A percentile compares a stretch with the other conserved stretches of the same genome.
Conservation (phyloP, 2,329 filamentous ascomycete genomes). For the Plectosphaerella plurivora region DNA sequence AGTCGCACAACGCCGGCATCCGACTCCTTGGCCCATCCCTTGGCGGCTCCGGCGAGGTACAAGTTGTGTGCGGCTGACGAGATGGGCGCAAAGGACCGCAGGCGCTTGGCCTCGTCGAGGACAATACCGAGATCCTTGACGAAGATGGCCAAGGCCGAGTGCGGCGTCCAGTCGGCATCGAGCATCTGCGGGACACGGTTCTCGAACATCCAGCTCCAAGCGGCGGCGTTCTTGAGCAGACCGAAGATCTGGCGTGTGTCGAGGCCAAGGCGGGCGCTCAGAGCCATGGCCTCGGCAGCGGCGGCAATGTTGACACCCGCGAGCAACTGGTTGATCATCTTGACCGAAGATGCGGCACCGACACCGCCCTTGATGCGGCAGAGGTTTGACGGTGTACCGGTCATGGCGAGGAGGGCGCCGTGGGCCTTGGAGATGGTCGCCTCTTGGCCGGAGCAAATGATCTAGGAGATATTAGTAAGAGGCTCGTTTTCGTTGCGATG, state of each 20-base stretch:
- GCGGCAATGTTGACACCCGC: conserved; percentile 54
- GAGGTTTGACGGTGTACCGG: conserved; percentile 18
- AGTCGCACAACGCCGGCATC: conserved; percentile 29
- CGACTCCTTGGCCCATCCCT: conserved; percentile 25
- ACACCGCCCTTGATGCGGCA: conserved; percentile 47
- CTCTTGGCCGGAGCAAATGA: conserved; percentile 25
- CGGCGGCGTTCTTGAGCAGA: conserved; percentile 33
- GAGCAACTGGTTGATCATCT: conserved; percentile 54
- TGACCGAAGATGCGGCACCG: conserved; percentile 50
- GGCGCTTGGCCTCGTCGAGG: conserved; percentile 24
- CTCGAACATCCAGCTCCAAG: conserved; percentile 31
- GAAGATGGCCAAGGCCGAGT: conserved; percentile 28
- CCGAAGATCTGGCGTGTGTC: conserved; percentile 45
- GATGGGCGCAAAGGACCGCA: conserved; percentile 20
- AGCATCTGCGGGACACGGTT: conserved; percentile 29
- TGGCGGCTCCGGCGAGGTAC: conserved; percentile 25
- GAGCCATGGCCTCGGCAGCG: conserved; percentile 51
- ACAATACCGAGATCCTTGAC: conserved; percentile 30
- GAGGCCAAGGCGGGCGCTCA: conserved; percentile 47
- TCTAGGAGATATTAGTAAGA: conserved; percentile 13
- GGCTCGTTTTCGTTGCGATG: neutral
- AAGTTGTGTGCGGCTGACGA: conserved; percentile 22
- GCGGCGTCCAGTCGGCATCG: conserved; percentile 29
- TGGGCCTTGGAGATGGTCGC: conserved; percentile 13
- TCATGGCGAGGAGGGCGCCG: conserved; percentile 21